Evolutionary conservation across 768 basidiomycete genomes (phyloP), one percentile per base, ranked within the genome.

Genomic region (Dioszegia crocea): DNA sequence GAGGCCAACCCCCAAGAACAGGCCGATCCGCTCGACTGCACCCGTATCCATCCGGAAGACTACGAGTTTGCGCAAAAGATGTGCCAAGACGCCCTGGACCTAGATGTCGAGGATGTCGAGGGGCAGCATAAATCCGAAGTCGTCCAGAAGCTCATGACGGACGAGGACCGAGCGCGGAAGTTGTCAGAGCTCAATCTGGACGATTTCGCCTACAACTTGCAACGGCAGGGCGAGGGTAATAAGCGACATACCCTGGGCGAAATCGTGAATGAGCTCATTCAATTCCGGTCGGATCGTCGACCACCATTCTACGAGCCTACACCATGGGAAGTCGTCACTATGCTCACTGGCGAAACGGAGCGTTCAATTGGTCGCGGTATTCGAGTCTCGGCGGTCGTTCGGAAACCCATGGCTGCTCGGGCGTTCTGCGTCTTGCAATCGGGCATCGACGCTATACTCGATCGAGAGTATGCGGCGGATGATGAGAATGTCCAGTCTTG

Each of bases 31-130:
- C 81, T 99, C 52, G 96, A 99, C 71, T 86, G 86, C 70, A 98
- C 93, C 36, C 88, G 96, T 19, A 90, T 99, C 53, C 96, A 99
- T 71, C 91, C 91, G 5, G 90, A 94, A 74, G 96, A 99, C 78
- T 99, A 98, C 72, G 93, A 97, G 65, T 82, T 98, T 38, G 94
- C 96, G 3, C 86, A 91, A 33, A 97, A 98, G 80, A 96, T 99
- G 92, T 94, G 94, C 36, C 89, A 90, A 19, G 92, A 97, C 77
- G 91, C 94, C 4, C 83, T 98, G 14, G 96, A 97, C 71, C 82
- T 91, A n/a, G 96, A 99, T 65, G 92, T 94, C 69, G 96, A 98
- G 76, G 96, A 99, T 78, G 82, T 91, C 31, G 88, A 89, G 56
- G 89, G 90, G 29, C 85, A 88, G 68, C 89, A 94, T 73, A 89